phyloP scores from a whole-genome alignment of 108 stramenopile species.

The Cyclotella cryptica region DNA sequence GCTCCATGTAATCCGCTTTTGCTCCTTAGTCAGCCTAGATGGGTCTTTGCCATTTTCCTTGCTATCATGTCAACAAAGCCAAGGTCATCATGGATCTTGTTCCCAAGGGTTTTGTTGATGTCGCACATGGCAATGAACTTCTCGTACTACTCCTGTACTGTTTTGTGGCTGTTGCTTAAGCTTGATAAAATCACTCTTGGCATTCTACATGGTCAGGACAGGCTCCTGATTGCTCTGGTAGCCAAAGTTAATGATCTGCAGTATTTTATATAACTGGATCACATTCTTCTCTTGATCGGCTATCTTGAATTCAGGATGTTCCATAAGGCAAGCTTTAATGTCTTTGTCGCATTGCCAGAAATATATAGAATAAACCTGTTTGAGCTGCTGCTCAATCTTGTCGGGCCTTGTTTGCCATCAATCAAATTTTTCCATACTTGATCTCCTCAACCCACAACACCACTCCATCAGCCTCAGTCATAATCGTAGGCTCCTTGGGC shows the following conservation, averaged over 20 bases:
- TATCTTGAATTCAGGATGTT: not conserved
- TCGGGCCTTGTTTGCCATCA: not conserved
- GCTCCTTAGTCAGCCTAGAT: not conserved
- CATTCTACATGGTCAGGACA: not conserved
- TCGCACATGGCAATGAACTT: not conserved
- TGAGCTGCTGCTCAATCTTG: not conserved
- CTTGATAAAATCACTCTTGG: not conserved
- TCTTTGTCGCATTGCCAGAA: not conserved
- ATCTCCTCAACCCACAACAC: slow-evolving; percentile 1
- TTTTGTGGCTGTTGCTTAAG: not conserved
- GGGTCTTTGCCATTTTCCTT: not conserved
- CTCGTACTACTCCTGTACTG: not conserved
- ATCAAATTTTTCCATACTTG: not conserved
- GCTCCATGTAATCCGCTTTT: not conserved
- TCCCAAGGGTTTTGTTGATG: not conserved
- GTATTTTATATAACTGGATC: not conserved
- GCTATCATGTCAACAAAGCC: not conserved
- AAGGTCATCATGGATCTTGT: not conserved
- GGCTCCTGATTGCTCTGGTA: slow-evolving; percentile 5
- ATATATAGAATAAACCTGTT: not conserved
- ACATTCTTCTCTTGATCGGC: not conserved
- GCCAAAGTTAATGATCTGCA: not conserved
- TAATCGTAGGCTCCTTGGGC: no score
- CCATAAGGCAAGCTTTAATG: not conserved
- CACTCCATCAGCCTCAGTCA: no score